A percentile compares a stretch with the other conserved stretches of the same genome.
phyloP scores from a whole-genome alignment of 176 grass and related monocot genomes.

The Poa pratensis region DNA sequence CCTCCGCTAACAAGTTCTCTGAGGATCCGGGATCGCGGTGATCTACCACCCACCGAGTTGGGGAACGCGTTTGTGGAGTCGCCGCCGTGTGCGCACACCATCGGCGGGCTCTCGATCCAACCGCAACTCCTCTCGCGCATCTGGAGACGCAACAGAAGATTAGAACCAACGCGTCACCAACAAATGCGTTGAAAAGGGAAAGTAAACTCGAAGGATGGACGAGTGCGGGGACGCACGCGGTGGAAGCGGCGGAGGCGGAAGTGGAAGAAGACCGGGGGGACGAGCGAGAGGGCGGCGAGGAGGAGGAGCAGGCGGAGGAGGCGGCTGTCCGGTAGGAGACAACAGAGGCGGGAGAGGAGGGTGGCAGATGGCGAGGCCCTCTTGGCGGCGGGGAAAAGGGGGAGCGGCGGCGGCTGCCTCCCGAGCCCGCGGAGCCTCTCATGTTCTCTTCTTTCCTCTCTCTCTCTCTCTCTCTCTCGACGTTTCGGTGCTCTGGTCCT shows the following conservation, averaged over 20 bases:
- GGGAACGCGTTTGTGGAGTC: slow-evolving; percentile 68
- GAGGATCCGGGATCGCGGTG: background rate
- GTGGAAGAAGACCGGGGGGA: slow-evolving; percentile 78
- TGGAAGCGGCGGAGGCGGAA: slow-evolving; percentile 84
- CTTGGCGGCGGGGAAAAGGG: slow-evolving; percentile 72
- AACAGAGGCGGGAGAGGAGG: slow-evolving; percentile 27
- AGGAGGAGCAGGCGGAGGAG: slow-evolving; percentile 67
- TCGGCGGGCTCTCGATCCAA: slow-evolving; percentile 70
- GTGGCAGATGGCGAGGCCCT: slow-evolving; percentile 6
- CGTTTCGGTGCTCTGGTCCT: background rate
- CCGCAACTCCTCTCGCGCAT: slow-evolving; percentile 76
- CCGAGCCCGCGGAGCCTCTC: slow-evolving; percentile 41
- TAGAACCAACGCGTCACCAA: background rate
- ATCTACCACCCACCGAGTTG: slow-evolving; percentile 55
- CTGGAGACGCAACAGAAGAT: slow-evolving; percentile 37
- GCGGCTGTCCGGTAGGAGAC: slow-evolving; percentile 56
- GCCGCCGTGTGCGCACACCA: slow-evolving; percentile 87
- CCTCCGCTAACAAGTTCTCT: background rate
- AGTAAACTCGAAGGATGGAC: background rate
- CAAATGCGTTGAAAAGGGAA: background rate
- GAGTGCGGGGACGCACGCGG: slow-evolving; percentile 40
- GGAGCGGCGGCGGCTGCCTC: slow-evolving; percentile 50
- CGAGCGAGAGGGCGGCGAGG: slow-evolving; percentile 64
- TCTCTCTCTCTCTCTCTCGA: background rate
- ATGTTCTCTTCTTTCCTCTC: slow-evolving; percentile 30